Evolutionary conservation across 768 basidiomycete genomes (phyloP), one percentile per base, ranked within the genome.

Genomic region (Albatrellus ellisii): DNA sequence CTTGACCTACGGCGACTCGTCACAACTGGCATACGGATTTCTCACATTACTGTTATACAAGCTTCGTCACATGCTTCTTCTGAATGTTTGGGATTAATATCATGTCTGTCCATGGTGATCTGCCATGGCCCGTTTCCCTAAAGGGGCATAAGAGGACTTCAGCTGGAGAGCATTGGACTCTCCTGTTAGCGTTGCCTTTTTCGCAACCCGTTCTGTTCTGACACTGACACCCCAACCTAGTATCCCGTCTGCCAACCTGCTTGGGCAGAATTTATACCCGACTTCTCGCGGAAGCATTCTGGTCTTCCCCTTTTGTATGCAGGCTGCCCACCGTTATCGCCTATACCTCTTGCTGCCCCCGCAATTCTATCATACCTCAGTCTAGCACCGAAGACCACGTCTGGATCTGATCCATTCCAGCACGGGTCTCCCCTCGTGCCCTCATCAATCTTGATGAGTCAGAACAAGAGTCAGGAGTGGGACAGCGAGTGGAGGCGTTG

Each of bases 361-460:
- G 84, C 83, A 4, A 79, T 87, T 41, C 71, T 86, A 11, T 68
- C 75, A 0, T 85, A 76, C 56, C 63, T 84, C 28, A 70, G 73
- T 2, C 62, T 82, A 5, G 63, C 68, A 15, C 54, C 59, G 37
- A 56, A 47, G 28, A 41, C 56, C 11, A 46, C 52, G 21, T 52
- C 48, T 8, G 47, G 48, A 9, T 50, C 49, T 42, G 52, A 54
- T 26, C 43, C 47, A 6, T 45, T 55, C 12, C 42, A 48, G 26
- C 54, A 54, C 39, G 44, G 52, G 50, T 52, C 56, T 43, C 58
- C 54, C 8, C 46, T 54, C 1, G 49, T 49, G 1, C 54, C 42
- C 10, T 60, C 50, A 2, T 54, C 31, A 22, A 49, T 40, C 41
- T 43, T 36, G 34, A 51, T 20, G 18, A 40, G 32, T 8, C 36